These are phyloP conservation scores for Fragilariopsis cylindrus DNA, from an alignment of 108 stramenopile species.

Conservation along the genomic window DNA sequence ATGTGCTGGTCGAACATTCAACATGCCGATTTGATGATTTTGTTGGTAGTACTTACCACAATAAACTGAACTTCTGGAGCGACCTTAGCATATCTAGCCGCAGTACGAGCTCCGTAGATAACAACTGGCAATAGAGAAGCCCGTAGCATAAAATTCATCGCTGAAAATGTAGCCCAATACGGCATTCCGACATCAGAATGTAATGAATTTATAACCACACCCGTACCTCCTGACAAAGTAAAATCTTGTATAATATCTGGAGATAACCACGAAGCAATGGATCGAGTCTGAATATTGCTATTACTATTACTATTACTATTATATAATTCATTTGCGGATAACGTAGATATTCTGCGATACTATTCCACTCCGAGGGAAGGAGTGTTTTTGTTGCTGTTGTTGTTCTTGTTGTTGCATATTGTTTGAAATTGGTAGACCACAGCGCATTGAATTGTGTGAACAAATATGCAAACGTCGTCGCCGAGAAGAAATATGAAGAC, in stretches of 20 bases:
- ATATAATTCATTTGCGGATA: background rate
- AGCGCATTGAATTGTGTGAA: background rate
- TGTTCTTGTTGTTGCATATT: background rate
- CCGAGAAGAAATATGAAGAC: too few species aligned
- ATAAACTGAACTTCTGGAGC: conserved; percentile 85
- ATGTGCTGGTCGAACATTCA: too few species aligned
- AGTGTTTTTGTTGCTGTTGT: background rate
- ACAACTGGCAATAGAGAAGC: conserved; percentile 71
- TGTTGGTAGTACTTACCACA: conserved; percentile 7
- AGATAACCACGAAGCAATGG: conserved; percentile 36
- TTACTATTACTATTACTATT: background rate
- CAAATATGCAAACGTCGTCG: background rate
- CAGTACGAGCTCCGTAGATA: conserved; percentile 61
- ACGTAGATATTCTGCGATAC: background rate
- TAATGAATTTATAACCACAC: conserved; percentile 54
- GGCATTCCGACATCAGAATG: conserved; percentile 55
- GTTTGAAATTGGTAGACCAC: too few species aligned
- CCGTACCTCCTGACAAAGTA: conserved; percentile 74
- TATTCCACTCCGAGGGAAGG: too few species aligned
- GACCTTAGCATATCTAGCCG: conserved; percentile 69
- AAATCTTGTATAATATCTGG: conserved; percentile 54
- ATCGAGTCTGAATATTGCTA: conserved; percentile 13
- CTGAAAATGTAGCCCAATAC: conserved; percentile 79
- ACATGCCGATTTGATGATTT: too few species aligned
- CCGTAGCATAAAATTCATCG: conserved; percentile 68